Evolutionary conservation across 306 rosid genomes (phyloP), one percentile per base, ranked within the genome.

Genomic region (Quercus aquifolioides): DNA sequence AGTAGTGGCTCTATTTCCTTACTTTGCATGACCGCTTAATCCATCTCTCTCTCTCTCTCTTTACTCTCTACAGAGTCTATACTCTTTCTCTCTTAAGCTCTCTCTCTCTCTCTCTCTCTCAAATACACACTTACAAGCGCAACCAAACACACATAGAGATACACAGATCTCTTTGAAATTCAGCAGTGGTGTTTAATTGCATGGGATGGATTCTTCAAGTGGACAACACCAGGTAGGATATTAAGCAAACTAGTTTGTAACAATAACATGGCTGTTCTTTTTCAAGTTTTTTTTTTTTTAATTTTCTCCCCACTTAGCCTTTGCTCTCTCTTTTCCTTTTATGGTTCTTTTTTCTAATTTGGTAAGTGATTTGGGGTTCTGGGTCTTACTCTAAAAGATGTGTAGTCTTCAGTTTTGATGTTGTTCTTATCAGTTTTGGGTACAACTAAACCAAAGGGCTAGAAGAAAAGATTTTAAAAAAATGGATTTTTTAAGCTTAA

Each of bases 131-230:
- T 41, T 19, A 84, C 63, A 63, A 38, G 52, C 62, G 58, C 5
- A 57, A 28, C 9, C 78, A 3, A 10, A 35, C 2, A 69, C 60
- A 41, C 14, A 79, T 51, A 59, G 57, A 76, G 35, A 82, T 69
- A 1, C 74, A 41, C 46, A 41, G 63, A 20, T 14, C 4, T 19
- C 77, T 74, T 75, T 80, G 58, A 3, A 57, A 59, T 74, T 52
- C 67, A 33, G 33, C 17, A 49, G 65, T 7, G 71, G 77, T 49
- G 38, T 31, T 28, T 71, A 1, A 6, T 72, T 87, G 85, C 88
- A 84, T 88, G 89, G 78, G 87, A 94, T 94, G 97, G 97, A 94
- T 90, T 85, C 96, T 87, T 90, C 95, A 46, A 85, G 75, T 82
- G 97, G 77, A 83, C 92, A 87, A 79, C 89, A 85, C 67, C 97